These are phyloP conservation scores for Obelidium mucronatum DNA, from an alignment of 192 early-diverging fungal genomes.

Conservation along the genomic window DNA sequence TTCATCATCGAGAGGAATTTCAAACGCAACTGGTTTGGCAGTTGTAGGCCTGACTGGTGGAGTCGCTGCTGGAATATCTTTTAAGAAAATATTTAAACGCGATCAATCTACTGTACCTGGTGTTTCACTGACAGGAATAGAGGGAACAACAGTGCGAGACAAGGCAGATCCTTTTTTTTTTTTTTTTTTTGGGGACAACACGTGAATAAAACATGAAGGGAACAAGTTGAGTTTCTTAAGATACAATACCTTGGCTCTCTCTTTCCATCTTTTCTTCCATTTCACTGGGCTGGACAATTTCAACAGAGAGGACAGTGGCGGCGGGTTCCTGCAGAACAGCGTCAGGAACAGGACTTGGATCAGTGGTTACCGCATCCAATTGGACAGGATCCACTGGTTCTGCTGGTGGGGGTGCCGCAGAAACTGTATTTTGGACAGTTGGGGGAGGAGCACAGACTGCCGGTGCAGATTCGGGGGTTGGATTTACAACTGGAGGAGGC, in stretches of 20 bases:
- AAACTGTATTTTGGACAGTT: not conserved
- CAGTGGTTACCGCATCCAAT: not conserved
- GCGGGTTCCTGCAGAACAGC: not conserved
- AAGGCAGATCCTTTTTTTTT: conserved; percentile 27
- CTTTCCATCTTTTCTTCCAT: conserved; percentile 1
- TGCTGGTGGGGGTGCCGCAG: not conserved
- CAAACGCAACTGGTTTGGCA: conserved; percentile 57
- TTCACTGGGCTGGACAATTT: not conserved
- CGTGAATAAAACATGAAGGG: not conserved
- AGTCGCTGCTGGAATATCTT: not conserved
- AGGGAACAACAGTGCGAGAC: conserved; percentile 41
- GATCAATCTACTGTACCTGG: not conserved
- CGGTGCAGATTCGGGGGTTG: not conserved
- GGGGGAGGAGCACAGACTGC: not conserved
- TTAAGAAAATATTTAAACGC: conserved; percentile 4
- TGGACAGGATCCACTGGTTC: not conserved
- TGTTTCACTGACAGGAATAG: conserved; percentile 40
- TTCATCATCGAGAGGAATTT: conserved; percentile 57
- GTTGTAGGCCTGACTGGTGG: not conserved
- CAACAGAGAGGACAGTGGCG: not conserved
- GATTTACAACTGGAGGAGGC: not conserved
- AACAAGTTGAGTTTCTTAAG: not conserved
- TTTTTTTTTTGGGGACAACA: too few relatives aligned
- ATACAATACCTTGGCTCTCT: too few relatives aligned
- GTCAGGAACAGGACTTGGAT: not conserved